Base-by-base conservation (phyloP, 75 land plant species). In the Selaginella moellendorffii region DNA sequence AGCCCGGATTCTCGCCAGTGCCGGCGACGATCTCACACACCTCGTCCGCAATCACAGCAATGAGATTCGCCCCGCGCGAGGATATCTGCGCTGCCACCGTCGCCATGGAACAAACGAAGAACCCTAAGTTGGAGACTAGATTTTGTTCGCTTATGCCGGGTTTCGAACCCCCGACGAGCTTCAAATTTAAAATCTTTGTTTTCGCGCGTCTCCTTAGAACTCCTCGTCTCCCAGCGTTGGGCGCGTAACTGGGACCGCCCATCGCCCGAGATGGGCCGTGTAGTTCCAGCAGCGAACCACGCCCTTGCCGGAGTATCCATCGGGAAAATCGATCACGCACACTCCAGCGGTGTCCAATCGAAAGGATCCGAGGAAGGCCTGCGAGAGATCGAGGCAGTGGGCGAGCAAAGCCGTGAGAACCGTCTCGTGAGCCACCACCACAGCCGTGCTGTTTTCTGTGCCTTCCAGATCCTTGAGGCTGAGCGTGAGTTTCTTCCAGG, bases 211-310 rank as follows among this genome's bases (percentile, higher is more conserved):
- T n/a, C n/a, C n/a, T 69, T 53, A 79, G 60, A 87, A 87, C 26
- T 83, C 77, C 60, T 84, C 83, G 59, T 84, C 93, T 46, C 76
- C 75, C 23, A 66, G 71, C 2, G 72, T 63, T 24, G 85, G 70
- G 69, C 68, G 79, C 14, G 97, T 87, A 1, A 90, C 76, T 27
- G 97, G 97, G 26, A 92, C 75, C 24, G 97, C 79, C 96, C 97
- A 92, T 60, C 95, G 87, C 9, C 97, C 93, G 52, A 92, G 67
- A 76, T 92, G 97, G 21, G 96, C 86, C 20, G 97, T 92, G 65
- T 92, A 92, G 24, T 92, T 92, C 59, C 77, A 69, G 68, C 97
- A 92, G 52, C 96, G 68, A 54, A 92, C 64, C 24, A 88, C 76
- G 0, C 81, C 86, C 71, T 67, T 77, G 20, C 96, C 84, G 21